Percentiles rank a stretch among this genome's conserved stretches.
Evolutionary conservation across 2,329 filamentous ascomycete species (phyloP).

Genomic region (Neophaeococcomyces aloes): DNA sequence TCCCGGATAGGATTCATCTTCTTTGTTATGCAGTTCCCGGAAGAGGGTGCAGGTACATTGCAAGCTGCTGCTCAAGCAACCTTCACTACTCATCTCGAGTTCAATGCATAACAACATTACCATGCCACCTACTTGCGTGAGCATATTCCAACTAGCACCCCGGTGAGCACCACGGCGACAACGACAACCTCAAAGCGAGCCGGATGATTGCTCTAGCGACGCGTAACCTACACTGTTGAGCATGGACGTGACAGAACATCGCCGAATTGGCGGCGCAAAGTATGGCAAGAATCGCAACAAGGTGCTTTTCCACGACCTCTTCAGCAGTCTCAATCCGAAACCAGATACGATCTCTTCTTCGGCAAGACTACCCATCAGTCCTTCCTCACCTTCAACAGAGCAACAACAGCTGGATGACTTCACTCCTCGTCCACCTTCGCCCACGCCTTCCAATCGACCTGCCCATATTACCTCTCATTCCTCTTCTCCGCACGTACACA

Average conservation of each 20-base stretch:
- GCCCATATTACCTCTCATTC: conserved; percentile 3
- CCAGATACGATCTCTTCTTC: background rate
- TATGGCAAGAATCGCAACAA: conserved; percentile 5
- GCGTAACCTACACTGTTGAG: too few relatives aligned
- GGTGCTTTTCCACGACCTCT: conserved; percentile 4
- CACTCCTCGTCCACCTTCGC: background rate
- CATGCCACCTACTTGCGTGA: too few relatives aligned
- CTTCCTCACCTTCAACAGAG: background rate
- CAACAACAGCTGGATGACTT: background rate
- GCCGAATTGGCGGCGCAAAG: conserved; percentile 1
- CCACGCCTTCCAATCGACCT: background rate
- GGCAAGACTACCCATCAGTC: background rate
- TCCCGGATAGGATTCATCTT: too few relatives aligned
- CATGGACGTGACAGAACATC: conserved; percentile 1
- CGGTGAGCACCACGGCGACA: too few relatives aligned
- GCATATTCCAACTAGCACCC: too few relatives aligned
- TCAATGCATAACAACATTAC: too few relatives aligned
- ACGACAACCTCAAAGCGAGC: too few relatives aligned
- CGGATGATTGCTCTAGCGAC: too few relatives aligned
- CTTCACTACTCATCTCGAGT: too few relatives aligned
- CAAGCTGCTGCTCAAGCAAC: too few relatives aligned
- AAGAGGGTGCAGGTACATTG: too few relatives aligned
- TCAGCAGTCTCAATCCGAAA: background rate
- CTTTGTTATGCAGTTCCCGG: too few relatives aligned
- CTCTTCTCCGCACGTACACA: background rate